phyloP scores from a whole-genome alignment of 257 asterid genomes.

The Solanum megistacrolobum region DNA sequence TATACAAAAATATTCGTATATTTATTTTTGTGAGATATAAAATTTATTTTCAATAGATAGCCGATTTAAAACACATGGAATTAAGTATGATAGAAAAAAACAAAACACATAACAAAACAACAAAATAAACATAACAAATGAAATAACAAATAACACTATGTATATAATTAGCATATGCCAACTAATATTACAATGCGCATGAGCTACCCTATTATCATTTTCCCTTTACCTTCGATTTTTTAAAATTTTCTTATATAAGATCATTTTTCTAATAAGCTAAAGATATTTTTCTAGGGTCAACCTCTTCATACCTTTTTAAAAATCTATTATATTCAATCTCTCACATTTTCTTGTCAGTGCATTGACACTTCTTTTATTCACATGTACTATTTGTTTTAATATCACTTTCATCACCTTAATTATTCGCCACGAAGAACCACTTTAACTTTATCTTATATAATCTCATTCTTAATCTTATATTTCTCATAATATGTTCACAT shows the following conservation, averaged over 20 bases:
- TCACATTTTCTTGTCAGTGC: not conserved
- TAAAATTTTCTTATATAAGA: no score
- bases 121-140: not conserved
- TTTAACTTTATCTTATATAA: not conserved
- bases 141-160: not conserved
- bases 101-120: no score
- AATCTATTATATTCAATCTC: not conserved
- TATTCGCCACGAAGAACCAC: not conserved
- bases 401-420: not conserved
- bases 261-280: not conserved
- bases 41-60: fast-evolving
- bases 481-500: not conserved
- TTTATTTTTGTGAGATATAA: no score
- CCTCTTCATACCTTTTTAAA: not conserved
- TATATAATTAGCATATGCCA: not conserved
- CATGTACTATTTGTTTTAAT: not conserved
- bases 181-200: not conserved
- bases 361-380: not conserved
- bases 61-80: no score
- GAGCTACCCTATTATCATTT: not conserved
- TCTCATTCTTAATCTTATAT: no score
- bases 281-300: not conserved
- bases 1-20: not conserved
- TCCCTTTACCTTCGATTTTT: not conserved
- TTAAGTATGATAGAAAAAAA: no score